phyloP scores from a whole-genome alignment of 2,329 filamentous ascomycete species.

The Chrysosporium queenslandicum region DNA sequence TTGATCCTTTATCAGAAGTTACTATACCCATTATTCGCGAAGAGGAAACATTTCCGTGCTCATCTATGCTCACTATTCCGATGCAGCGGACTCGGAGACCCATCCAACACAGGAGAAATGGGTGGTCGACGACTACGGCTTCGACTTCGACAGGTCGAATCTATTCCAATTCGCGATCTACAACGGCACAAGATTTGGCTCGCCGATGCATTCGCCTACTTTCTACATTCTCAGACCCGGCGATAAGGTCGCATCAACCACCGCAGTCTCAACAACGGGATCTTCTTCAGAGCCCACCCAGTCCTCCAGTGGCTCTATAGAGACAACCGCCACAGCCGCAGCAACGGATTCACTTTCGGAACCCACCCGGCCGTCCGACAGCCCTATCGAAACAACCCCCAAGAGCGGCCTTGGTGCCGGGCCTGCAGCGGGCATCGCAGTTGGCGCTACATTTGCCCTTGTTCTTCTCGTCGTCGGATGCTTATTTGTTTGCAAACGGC shows the following conservation, averaged over 20 bases:
- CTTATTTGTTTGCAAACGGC: background rate
- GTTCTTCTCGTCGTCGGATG: background rate
- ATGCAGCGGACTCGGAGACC: background rate
- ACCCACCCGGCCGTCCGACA: too few relatives aligned
- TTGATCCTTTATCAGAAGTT: background rate
- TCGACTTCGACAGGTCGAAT: background rate
- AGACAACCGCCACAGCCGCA: background rate
- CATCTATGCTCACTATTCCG: background rate
- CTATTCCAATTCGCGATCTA: background rate
- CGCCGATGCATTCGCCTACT: background rate
- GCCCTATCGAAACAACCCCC: background rate
- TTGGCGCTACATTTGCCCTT: background rate
- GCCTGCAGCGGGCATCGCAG: background rate
- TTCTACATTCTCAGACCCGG: background rate
- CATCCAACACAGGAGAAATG: background rate
- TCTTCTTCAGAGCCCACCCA: too few relatives aligned
- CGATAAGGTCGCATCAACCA: background rate
- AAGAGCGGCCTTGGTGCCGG: background rate
- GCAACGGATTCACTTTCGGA: background rate
- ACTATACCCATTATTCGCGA: background rate
- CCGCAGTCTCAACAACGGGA: background rate
- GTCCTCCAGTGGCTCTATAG: too few relatives aligned
- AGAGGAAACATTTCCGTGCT: background rate
- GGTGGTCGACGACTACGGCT: background rate
- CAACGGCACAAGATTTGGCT: background rate